phyloP scores from a whole-genome alignment of 2,329 filamentous ascomycete species.

The Thermoascus crustaceus region DNA sequence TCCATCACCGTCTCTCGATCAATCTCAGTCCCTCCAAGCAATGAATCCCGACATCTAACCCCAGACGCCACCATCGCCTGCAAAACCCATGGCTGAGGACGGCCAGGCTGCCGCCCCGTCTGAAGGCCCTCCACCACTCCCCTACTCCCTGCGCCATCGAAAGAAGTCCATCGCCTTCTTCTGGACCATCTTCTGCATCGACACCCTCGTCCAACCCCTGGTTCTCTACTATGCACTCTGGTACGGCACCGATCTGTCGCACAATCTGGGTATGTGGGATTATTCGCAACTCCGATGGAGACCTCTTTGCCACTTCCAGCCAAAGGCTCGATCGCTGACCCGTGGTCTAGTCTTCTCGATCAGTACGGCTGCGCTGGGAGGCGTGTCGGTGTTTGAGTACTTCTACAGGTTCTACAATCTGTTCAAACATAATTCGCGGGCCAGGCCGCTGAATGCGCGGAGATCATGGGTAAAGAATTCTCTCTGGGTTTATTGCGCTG shows the following conservation, averaged over 20 bases:
- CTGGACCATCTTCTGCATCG: slow-evolving; percentile 52
- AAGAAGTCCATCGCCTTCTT: slow-evolving; percentile 51
- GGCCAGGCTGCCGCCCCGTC: slow-evolving; percentile 14
- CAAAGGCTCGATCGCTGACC: not conserved
- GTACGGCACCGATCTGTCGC: slow-evolving; percentile 46
- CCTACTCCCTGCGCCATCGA: slow-evolving; percentile 47
- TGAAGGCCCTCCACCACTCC: slow-evolving; percentile 41
- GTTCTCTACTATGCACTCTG: slow-evolving; percentile 54
- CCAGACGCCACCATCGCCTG: slow-evolving; percentile 5
- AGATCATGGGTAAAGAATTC: slow-evolving; percentile 32
- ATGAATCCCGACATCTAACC: no score
- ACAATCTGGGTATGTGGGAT: slow-evolving; percentile 30
- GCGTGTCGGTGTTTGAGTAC: slow-evolving; percentile 37
- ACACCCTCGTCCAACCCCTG: slow-evolving; percentile 52
- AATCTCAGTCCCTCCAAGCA: no score
- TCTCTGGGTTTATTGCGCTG: not conserved
- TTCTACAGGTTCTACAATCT: slow-evolving; percentile 35
- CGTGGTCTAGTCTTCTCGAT: slow-evolving; percentile 32
- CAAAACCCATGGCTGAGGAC: slow-evolving; percentile 27
- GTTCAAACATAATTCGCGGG: slow-evolving; percentile 28
- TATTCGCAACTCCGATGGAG: not conserved
- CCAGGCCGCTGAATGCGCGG: slow-evolving; percentile 34
- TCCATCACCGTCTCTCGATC: no score
- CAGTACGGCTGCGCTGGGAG: slow-evolving; percentile 32
- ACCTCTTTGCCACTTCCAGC: no score